phyloP scores from a whole-genome alignment of 495 filamentous ascomycete genomes.

The Tuber aestivum region DNA sequence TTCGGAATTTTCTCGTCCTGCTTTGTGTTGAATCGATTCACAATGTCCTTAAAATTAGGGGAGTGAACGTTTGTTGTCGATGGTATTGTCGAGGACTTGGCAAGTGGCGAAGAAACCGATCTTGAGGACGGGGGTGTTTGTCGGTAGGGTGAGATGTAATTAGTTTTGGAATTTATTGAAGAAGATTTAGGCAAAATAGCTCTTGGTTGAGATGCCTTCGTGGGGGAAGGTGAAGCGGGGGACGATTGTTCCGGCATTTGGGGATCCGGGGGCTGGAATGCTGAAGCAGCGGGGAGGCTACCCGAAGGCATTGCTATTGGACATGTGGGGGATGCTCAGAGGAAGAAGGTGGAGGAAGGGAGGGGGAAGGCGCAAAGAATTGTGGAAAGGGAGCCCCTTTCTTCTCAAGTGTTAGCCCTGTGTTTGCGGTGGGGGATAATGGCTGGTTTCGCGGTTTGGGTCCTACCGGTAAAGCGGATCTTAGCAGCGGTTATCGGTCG shows the following conservation, averaged over 20 bases:
- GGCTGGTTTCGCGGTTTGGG: slow-evolving; percentile 17
- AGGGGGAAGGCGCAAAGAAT: slow-evolving; percentile 44
- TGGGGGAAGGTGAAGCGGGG: slow-evolving; percentile 20
- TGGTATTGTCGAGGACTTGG: slow-evolving; percentile 9
- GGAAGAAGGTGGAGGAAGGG: slow-evolving; percentile 43
- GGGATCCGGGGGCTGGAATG: slow-evolving; percentile 28
- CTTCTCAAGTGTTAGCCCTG: slow-evolving; percentile 12
- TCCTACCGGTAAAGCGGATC: background rate
- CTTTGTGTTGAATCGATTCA: slow-evolving; percentile 58
- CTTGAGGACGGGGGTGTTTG: slow-evolving; percentile 22
- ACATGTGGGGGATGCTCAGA: slow-evolving; percentile 42
- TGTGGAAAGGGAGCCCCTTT: slow-evolving; percentile 7
- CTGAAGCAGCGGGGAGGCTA: slow-evolving; percentile 32
- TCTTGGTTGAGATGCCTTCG: slow-evolving; percentile 17
- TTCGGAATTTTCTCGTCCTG: slow-evolving; percentile 52
- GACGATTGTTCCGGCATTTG: slow-evolving; percentile 31
- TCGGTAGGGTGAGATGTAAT: slow-evolving; percentile 42
- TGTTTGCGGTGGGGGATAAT: slow-evolving; percentile 16
- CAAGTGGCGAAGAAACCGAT: slow-evolving; percentile 37
- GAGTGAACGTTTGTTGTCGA: slow-evolving; percentile 43
- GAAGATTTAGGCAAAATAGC: slow-evolving; percentile 37
- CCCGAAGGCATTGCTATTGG: slow-evolving; percentile 39
- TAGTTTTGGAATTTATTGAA: slow-evolving; percentile 34
- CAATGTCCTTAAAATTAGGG: slow-evolving; percentile 55
- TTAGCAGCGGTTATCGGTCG: slow-evolving; percentile 10